Evolutionary conservation across 2,329 filamentous ascomycete genomes (phyloP), one percentile per base, ranked within the genome.

Genomic region (Epichloe baconii): DNA sequence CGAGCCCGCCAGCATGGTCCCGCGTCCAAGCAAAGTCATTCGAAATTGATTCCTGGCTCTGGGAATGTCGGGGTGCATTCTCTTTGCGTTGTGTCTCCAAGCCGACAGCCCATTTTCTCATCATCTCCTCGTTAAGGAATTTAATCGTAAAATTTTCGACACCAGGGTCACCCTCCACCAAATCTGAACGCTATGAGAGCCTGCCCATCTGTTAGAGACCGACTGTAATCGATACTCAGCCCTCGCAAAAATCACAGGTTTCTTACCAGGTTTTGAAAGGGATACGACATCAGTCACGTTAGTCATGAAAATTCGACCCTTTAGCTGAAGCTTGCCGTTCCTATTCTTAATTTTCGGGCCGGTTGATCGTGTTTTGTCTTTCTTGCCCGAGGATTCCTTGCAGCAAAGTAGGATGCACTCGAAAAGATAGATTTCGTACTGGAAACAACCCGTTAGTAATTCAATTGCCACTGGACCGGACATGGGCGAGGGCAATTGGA

Each of bases 391-490:
- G 49, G 93, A 78, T 63, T 97, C 93, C 72, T 97, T 98, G 79
- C 93, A 97, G 68, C 93, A 97, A 35, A 98, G 78, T 43, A 98
- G 74, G 52, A 98, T 98, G 64, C 82, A 86, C 66, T 97, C 88
- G 66, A 98, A 98, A 34, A 98, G 82, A 68, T 95, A 98, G 55
- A 98, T 94, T 67, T 95, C 91, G 66, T 97, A 98, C 86, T 95
- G 17, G 5, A 59, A 40, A 60, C 5, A n/a, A 11, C 6, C 5
- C 14, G 44, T 54, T 7, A 55, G 54, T 40, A 19, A 43, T n/a
- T 3, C 44, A 31, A 31, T 14, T 23, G 43, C 12, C 17, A 17
- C n/a, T n/a, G 42, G 15, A 21, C n/a, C 7, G 7, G 8, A 17
- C 11, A 15, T 7, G 55, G 63, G 43, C 17, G 40, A 15, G 36